A percentile compares a stretch with the other conserved stretches of the same genome.
phyloP scores from a whole-genome alignment of 306 rosid species.

The Quercus wislizeni region DNA sequence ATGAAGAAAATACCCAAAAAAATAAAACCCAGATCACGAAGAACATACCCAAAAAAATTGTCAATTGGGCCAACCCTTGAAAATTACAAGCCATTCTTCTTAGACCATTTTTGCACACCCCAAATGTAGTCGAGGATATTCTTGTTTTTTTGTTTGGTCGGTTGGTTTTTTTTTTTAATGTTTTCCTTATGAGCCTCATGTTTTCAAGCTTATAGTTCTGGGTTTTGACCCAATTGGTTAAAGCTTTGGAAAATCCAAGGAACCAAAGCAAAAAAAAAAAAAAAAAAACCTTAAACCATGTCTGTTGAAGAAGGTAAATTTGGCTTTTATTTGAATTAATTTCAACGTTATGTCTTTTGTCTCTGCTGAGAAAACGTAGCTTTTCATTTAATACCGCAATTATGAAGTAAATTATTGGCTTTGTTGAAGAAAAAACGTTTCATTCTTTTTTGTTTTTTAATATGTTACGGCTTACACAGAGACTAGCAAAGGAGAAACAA shows the following conservation, averaged over 20 bases:
- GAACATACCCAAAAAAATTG: too few relatives aligned
- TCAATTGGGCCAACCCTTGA: too few relatives aligned
- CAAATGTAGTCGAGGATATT: conserved; percentile 21
- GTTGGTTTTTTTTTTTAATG: not conserved
- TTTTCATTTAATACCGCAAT: too few relatives aligned
- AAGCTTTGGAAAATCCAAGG: not conserved
- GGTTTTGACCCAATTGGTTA: conserved; percentile 12
- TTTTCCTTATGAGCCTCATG: not conserved
- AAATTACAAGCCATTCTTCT: not conserved
- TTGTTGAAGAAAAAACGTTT: not conserved
- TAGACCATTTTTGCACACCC: not conserved
- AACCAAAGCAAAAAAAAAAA: not conserved
- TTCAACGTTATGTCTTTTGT: not conserved
- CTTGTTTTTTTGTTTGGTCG: not conserved
- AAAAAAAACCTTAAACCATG: conserved; percentile 20
- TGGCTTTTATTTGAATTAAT: not conserved
- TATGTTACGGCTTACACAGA: conserved; percentile 10
- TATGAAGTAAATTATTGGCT: not conserved
- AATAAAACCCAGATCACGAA: too few relatives aligned
- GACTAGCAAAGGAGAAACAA: conserved; percentile 10
- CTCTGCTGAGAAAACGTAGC: not conserved
- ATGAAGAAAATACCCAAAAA: too few relatives aligned
- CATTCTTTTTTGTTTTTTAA: not conserved
- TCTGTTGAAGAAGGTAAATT: conserved; percentile 50
- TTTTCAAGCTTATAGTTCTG: conserved; percentile 10